phyloP scores from a whole-genome alignment of 352 stramenopile genomes.

The Aphanomyces euteiches region DNA sequence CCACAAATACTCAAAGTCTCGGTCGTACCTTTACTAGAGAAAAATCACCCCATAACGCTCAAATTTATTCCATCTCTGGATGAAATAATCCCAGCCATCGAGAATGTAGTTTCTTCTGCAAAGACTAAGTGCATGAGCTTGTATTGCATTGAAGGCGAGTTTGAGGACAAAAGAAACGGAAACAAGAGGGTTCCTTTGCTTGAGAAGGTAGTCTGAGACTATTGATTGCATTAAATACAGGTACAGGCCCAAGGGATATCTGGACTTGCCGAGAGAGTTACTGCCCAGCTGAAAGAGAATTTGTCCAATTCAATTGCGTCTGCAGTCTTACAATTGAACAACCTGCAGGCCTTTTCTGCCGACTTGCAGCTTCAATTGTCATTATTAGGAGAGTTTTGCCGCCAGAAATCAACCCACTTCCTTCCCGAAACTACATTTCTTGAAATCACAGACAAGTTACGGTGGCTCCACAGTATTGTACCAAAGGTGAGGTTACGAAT shows the following conservation, averaged over 20 bases:
- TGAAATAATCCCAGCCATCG: not conserved
- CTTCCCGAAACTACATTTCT: not conserved
- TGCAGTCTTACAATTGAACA: not conserved
- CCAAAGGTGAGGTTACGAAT: not conserved
- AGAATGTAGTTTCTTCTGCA: conserved; percentile 6
- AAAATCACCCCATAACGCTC: not conserved
- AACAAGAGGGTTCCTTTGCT: not conserved
- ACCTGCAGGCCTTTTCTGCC: not conserved
- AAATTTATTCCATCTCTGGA: conserved; percentile 11
- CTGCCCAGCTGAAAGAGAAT: not conserved
- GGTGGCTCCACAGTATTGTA: no score
- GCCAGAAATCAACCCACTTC: not conserved
- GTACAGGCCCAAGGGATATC: not conserved
- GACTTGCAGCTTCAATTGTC: not conserved
- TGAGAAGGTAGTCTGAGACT: not conserved
- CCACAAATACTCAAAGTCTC: not conserved
- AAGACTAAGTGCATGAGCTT: not conserved
- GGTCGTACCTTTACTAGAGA: not conserved
- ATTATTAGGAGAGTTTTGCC: not conserved
- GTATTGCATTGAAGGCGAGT: conserved; percentile 13
- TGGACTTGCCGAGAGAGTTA: not conserved
- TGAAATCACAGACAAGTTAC: conserved; percentile 1
- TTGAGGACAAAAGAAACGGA: not conserved
- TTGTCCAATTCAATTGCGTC: not conserved
- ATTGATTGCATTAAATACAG: not conserved